Evolutionary conservation across 495 filamentous ascomycete genomes (phyloP), one percentile per base, ranked within the genome.

Genomic region (Pyronema domesticum): DNA sequence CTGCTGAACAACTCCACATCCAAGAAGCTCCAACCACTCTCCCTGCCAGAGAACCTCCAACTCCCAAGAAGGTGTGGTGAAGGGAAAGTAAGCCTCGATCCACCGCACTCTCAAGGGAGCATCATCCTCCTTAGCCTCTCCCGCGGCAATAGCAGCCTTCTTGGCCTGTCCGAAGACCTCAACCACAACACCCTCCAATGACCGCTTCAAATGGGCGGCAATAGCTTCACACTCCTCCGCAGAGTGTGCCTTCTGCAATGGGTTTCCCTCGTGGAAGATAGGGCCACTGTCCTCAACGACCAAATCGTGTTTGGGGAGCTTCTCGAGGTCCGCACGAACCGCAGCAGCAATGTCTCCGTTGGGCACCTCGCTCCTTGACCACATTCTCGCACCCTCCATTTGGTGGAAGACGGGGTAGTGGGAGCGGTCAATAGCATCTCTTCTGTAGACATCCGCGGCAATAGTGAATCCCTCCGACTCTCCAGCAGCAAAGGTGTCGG

Each of bases 361-460:
- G 14, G 48, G 43, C 6, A 77, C 71, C 55, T 71, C 72, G 17
- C 51, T 65, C 9, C 87, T 78, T 68, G 93, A 85, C 91, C 91
- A 98, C 55, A 87, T 80, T 58, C 81, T 74, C 7, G 89, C 89
- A 11, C 87, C 93, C 65, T 98, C 91, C 87, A 96, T 95, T 71
- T 98, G 91, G 70, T 98, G 93, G 69, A 98, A 98, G 54, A 95
- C 76, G 3, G 91, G 91, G 72, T 95, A 95, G 68, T 98, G 91
- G 60, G 78, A 85, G 51, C 85, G 80, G 67, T 98, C 91, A 62
- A 98, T 81, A 30, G 89, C 88, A 75, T 98, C 91, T 55, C 91
- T 77, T 17, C 91, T 80, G 69, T 96, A 98, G 10, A 98, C 91
- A 67, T 98, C 91, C n/a, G 88, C 93, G 56, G 80, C 81, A 61